phyloP scores from a whole-genome alignment of 108 stramenopile species.

The Mediolabrus comicus region DNA sequence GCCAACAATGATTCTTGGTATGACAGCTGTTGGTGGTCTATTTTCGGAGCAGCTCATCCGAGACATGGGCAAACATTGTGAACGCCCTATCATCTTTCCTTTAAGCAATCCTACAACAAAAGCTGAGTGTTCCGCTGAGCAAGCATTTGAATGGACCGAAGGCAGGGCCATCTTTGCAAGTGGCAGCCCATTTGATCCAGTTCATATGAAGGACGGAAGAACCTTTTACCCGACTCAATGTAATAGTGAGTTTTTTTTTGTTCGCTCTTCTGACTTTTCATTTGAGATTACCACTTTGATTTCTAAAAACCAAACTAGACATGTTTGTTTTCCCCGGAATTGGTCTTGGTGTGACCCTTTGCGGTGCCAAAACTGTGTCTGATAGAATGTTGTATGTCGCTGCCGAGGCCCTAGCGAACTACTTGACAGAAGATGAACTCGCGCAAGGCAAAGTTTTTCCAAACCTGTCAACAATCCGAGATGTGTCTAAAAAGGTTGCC shows the following conservation, averaged over 20 bases:
- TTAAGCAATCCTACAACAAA: slow-evolving; percentile 96
- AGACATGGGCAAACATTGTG: slow-evolving; percentile 76
- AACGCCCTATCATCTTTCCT: slow-evolving; percentile 94
- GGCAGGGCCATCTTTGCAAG: slow-evolving; percentile 92
- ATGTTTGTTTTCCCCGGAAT: slow-evolving; percentile 81
- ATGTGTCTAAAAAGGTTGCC: slow-evolving; percentile 84
- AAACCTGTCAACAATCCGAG: slow-evolving; percentile 77
- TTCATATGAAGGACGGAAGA: slow-evolving; percentile 68
- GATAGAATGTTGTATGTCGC: slow-evolving; percentile 92
- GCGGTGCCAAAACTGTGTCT: slow-evolving; percentile 80
- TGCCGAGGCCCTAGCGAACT: slow-evolving; percentile 85
- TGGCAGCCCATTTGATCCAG: slow-evolving; percentile 96
- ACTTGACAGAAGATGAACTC: slow-evolving; percentile 77
- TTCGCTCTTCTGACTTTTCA: not conserved
- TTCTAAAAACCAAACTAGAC: not conserved
- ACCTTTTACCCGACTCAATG: slow-evolving; percentile 88
- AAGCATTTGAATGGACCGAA: slow-evolving; percentile 96
- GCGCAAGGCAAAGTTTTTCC: slow-evolving; percentile 88
- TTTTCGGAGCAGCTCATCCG: slow-evolving; percentile 69
- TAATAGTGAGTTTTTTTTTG: slow-evolving; percentile 66
- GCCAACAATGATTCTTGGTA: slow-evolving; percentile 92
- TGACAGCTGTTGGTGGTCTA: slow-evolving; percentile 87
- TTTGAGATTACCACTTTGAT: not conserved
- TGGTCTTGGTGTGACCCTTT: slow-evolving; percentile 87
- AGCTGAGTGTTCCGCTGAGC: slow-evolving; percentile 95